Percentiles rank a stretch among this genome's conserved stretches.
These are phyloP conservation scores for Umbelopsis sp. DNA, from an alignment of 192 early-diverging fungal genomes.

Conservation along the genomic window DNA sequence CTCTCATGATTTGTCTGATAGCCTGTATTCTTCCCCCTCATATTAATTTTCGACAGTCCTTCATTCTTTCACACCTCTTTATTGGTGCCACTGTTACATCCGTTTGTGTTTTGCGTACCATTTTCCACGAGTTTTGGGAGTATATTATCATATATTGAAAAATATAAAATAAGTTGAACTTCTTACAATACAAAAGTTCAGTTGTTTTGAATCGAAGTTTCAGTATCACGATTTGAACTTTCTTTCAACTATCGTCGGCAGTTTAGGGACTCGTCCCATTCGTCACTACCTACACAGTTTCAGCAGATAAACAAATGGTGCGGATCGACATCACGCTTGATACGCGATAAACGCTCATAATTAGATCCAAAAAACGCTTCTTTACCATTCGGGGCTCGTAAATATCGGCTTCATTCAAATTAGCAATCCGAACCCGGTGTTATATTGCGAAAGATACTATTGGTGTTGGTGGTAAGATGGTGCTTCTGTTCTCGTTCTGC, in stretches of 20 bases:
- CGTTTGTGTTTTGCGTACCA: background rate
- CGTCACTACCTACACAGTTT: constrained; percentile 40
- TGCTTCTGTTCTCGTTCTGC: background rate
- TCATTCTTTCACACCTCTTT: background rate
- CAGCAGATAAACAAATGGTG: constrained; percentile 44
- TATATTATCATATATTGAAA: background rate
- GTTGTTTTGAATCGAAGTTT: too few species aligned
- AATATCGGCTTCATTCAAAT: constrained; percentile 50
- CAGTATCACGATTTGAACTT: too few species aligned
- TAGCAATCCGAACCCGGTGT: constrained; percentile 48
- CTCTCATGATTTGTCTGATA: background rate
- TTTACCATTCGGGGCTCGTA: constrained; percentile 46
- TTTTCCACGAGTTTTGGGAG: background rate
- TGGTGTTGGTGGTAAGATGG: constrained; percentile 7
- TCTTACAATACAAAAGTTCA: too few species aligned
- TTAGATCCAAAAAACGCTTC: constrained; percentile 48
- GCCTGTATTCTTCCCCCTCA: background rate
- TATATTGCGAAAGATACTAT: background rate
- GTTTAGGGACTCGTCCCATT: too few species aligned
- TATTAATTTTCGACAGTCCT: background rate
- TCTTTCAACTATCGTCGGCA: too few species aligned
- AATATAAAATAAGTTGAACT: too few species aligned
- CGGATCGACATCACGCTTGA: constrained; percentile 51
- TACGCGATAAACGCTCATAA: constrained; percentile 40
- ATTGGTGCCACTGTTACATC: background rate